Conservation (phyloP, 2,329 filamentous ascomycete species). For the Colletotrichum cereale region DNA sequence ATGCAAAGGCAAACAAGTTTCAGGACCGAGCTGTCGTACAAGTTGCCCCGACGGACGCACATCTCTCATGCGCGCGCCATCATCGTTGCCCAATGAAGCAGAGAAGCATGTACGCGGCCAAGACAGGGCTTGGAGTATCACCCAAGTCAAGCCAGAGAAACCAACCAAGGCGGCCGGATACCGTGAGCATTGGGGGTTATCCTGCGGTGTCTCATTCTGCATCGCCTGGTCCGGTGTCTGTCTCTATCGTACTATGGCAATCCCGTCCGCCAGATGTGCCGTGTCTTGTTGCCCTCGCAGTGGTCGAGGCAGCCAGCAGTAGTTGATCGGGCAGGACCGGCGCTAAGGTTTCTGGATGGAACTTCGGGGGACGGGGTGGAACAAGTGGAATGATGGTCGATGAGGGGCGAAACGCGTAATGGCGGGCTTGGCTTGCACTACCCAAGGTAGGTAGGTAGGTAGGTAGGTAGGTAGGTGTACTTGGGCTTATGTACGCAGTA, state of each 20-base stretch:
- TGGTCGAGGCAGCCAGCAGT: neutral
- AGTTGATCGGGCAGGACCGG: constrained; percentile 22
- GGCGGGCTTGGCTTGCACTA: constrained; percentile 16
- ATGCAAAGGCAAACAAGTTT: constrained; percentile 26
- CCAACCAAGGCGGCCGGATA: neutral
- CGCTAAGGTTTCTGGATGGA: constrained; percentile 36
- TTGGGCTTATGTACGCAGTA: no score
- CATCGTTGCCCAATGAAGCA: constrained; percentile 7
- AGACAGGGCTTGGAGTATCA: neutral
- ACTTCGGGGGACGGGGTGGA: constrained; percentile 25
- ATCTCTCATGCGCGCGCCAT: constrained; percentile 31
- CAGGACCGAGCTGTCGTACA: constrained; percentile 22
- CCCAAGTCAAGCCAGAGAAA: constrained; percentile 13
- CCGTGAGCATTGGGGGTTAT: constrained; percentile 3
- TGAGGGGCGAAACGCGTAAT: constrained; percentile 42
- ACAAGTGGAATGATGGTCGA: constrained; percentile 31
- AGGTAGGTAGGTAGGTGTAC: neutral
- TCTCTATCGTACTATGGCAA: neutral
- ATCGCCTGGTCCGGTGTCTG: neutral
- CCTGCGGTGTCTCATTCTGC: constrained; percentile 11
- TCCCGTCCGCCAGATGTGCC: neutral
- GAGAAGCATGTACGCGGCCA: constrained; percentile 9
- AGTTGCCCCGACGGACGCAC: constrained; percentile 23
- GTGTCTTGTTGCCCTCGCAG: neutral
- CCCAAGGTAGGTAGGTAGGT: neutral